These are phyloP conservation scores for Termitomyces sp. DNA, from an alignment of 768 basidiomycete genomes.

Conservation along the genomic window DNA sequence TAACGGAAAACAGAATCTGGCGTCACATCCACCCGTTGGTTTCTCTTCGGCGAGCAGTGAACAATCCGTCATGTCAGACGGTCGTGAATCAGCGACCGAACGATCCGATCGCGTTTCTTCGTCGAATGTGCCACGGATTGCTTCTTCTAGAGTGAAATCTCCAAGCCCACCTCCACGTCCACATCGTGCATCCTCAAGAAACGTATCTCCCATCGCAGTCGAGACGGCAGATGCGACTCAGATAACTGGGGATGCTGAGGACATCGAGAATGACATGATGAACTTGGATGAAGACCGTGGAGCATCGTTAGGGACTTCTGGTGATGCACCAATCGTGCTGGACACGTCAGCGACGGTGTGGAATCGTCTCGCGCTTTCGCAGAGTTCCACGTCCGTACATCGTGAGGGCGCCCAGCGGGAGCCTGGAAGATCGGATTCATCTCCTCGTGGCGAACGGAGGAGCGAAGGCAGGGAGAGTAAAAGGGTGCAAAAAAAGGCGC, in stretches of 20 bases:
- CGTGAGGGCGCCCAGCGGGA: too few species aligned
- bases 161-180: neutral
- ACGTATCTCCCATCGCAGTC: neutral
- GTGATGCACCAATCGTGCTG: constrained; percentile 28
- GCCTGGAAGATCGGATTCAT: neutral
- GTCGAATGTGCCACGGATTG: neutral
- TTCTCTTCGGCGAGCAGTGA: neutral
- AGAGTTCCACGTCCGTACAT: neutral
- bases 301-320: neutral
- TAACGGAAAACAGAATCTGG: neutral
- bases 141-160: neutral
- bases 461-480: neutral
- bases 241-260: neutral
- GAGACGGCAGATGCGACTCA: neutral
- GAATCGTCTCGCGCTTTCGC: constrained; percentile 11
- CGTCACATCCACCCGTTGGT: neutral
- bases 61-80: neutral
- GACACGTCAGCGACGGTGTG: constrained; percentile 50
- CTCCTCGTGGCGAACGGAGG: neutral
- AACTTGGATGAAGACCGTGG: constrained; percentile 3
- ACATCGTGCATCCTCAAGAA: neutral
- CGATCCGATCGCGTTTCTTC: neutral
- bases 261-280: neutral
- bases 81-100: neutral
- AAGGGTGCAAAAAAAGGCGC: neutral